Evolutionary conservation across 2,329 filamentous ascomycete species (phyloP).

Genomic region (Phialocephala sp.): DNA sequence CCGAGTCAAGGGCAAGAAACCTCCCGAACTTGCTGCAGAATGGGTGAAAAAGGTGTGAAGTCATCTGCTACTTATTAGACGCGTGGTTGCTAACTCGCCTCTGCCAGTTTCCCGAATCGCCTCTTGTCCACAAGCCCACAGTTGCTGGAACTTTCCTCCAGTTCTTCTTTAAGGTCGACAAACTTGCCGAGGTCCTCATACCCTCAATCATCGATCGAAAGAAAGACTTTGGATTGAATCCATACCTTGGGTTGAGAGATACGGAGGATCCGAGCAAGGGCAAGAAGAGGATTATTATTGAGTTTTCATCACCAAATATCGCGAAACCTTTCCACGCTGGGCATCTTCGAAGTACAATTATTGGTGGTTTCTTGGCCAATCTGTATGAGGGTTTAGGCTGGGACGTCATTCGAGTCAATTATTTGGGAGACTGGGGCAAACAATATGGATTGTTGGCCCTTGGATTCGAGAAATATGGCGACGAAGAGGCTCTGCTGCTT

Average conservation of each 20-base stretch:
- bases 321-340: conserved; percentile 82
- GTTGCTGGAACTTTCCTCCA: conserved; percentile 73
- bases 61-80: not conserved
- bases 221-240: conserved; percentile 67
- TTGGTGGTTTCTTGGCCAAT: conserved; percentile 75
- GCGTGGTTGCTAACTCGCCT: conserved; percentile 25
- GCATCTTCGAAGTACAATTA: conserved; percentile 78
- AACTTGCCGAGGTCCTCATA: conserved; percentile 69
- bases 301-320: conserved; percentile 87
- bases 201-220: conserved; percentile 71
- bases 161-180: conserved; percentile 79
- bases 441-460: conserved; percentile 73
- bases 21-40: conserved; percentile 64
- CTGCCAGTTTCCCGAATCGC: conserved; percentile 70
- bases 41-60: conserved; percentile 62
- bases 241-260: conserved; percentile 64
- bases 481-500: conserved; percentile 70
- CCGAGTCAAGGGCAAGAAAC: conserved; percentile 74
- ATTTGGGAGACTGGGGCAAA: conserved; percentile 81
- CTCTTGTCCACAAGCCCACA: conserved; percentile 73
- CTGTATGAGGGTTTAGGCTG: conserved; percentile 72
- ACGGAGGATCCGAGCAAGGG: conserved; percentile 59
- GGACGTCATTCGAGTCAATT: conserved; percentile 75
- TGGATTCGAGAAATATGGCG: conserved; percentile 76
- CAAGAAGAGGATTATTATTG: conserved; percentile 66